Conservation (phyloP, 192 early-diverging fungal species). For the Linnemannia zychae region DNA sequence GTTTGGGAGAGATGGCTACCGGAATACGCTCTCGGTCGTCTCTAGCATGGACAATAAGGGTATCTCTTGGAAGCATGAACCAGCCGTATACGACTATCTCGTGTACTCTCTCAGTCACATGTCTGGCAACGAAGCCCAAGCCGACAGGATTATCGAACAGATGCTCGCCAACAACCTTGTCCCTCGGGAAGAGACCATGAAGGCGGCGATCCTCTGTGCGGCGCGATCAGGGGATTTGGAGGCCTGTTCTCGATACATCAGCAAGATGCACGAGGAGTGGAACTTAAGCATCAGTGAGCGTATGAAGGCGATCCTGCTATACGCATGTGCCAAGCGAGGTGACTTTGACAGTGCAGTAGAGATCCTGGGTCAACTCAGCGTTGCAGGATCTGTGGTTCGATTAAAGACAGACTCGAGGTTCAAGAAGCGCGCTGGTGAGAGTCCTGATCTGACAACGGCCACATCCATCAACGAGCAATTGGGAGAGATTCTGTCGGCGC, state of each 20-base stretch:
- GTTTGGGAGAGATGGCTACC: constrained; percentile 21
- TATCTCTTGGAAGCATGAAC: constrained; percentile 27
- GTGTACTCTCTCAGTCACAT: constrained; percentile 33
- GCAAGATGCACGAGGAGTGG: constrained; percentile 44
- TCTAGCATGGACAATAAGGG: constrained; percentile 10
- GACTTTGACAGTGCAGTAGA: constrained; percentile 46
- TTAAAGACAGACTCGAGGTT: background rate
- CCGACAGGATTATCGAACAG: constrained; percentile 19
- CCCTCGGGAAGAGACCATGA: constrained; percentile 44
- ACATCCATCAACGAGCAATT: background rate
- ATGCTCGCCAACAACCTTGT: constrained; percentile 39
- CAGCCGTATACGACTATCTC: constrained; percentile 37
- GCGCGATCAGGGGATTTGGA: constrained; percentile 40
- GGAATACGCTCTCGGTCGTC: constrained; percentile 19
- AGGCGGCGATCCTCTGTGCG: constrained; percentile 46
- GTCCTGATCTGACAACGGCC: background rate
- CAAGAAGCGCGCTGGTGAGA: background rate
- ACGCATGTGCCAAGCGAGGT: constrained; percentile 47
- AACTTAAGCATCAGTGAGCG: constrained; percentile 19
- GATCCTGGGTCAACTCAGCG: constrained; percentile 31
- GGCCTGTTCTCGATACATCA: constrained; percentile 32
- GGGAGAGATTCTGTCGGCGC: background rate
- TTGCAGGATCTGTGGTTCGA: constrained; percentile 8
- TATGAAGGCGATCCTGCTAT: constrained; percentile 53
- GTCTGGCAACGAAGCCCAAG: constrained; percentile 14